A percentile compares a stretch with the other conserved stretches of the same genome.
These are phyloP conservation scores for Sporobolomyces roseus DNA, from an alignment of 768 basidiomycete genomes.

Conservation along the genomic window DNA sequence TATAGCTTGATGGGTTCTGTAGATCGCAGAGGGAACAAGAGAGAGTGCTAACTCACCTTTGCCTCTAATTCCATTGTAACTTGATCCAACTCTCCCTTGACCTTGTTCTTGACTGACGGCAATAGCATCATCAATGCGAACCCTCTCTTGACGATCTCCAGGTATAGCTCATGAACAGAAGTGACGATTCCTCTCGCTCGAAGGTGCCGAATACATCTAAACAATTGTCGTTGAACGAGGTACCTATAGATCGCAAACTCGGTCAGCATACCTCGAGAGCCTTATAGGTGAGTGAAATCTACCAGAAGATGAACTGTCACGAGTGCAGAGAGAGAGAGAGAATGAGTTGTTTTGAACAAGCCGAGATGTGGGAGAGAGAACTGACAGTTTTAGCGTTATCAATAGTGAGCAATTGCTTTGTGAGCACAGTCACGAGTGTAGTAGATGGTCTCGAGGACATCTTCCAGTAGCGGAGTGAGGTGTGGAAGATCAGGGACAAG, in stretches of 20 bases:
- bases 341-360: neutral
- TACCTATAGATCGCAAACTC: neutral
- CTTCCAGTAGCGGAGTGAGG: no score
- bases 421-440: slow-evolving; percentile 3
- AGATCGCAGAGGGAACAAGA: neutral
- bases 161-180: slow-evolving; percentile 22
- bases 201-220: slow-evolving; percentile 19
- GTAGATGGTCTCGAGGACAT: neutral
- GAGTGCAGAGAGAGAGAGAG: neutral
- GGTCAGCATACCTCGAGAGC: no score
- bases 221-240: slow-evolving; percentile 1
- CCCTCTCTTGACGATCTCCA: slow-evolving; percentile 12
- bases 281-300: neutral
- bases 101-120: slow-evolving; percentile 25
- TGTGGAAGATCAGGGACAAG: no score
- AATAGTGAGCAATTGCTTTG: neutral
- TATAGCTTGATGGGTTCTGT: no score
- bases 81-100: slow-evolving; percentile 32
- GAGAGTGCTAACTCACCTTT: slow-evolving; percentile 11
- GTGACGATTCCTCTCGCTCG: slow-evolving; percentile 24
- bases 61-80: slow-evolving; percentile 28
- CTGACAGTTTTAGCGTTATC: slow-evolving; percentile 9
- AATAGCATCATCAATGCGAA: slow-evolving; percentile 24
- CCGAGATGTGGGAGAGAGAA: neutral
- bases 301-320: slow-evolving; percentile 33